phyloP scores from a whole-genome alignment of 441 rosid genomes.

The Geranium incanum region DNA sequence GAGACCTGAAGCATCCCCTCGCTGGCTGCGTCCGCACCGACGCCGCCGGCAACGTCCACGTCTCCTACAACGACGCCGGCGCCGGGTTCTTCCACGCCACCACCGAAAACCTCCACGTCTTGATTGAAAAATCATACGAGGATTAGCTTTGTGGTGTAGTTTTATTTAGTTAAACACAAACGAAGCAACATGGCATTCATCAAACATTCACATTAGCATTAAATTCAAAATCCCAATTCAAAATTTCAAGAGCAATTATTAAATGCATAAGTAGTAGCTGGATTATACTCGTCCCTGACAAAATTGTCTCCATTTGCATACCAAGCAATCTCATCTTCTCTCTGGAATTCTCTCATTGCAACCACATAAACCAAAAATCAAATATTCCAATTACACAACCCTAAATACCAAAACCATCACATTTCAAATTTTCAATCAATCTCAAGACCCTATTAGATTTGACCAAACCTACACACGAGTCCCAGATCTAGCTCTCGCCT shows the following conservation, averaged over 20 bases:
- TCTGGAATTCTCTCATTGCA: constrained; percentile 79
- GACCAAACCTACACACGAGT: background rate
- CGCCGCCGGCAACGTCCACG: too few relatives aligned
- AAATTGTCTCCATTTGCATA: constrained; percentile 86
- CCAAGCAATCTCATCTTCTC: constrained; percentile 97
- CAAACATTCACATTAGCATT: constrained; percentile 1
- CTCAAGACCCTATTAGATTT: constrained; percentile 40
- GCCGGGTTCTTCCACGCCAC: too few relatives aligned
- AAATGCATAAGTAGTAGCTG: constrained; percentile 77
- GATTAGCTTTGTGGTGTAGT: too few relatives aligned
- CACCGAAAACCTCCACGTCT: too few relatives aligned
- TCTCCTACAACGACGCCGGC: too few relatives aligned
- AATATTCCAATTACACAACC: background rate
- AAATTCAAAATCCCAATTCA: background rate
- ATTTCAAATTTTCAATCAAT: constrained; percentile 12
- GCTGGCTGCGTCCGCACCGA: too few relatives aligned
- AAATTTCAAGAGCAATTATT: constrained; percentile 35
- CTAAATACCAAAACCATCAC: constrained; percentile 8
- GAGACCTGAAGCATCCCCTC: too few relatives aligned
- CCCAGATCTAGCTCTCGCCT: constrained; percentile 76
- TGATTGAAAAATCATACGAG: too few relatives aligned
- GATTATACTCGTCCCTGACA: constrained; percentile 83
- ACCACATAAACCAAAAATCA: constrained; percentile 17
- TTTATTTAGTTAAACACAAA: too few relatives aligned
- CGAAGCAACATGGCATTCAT: background rate